Percentiles rank a stretch among this genome's conserved stretches.
These are phyloP conservation scores for Suhomyces tanzawaensis DNA, from an alignment of 805 yeast species.

Conservation along the genomic window DNA sequence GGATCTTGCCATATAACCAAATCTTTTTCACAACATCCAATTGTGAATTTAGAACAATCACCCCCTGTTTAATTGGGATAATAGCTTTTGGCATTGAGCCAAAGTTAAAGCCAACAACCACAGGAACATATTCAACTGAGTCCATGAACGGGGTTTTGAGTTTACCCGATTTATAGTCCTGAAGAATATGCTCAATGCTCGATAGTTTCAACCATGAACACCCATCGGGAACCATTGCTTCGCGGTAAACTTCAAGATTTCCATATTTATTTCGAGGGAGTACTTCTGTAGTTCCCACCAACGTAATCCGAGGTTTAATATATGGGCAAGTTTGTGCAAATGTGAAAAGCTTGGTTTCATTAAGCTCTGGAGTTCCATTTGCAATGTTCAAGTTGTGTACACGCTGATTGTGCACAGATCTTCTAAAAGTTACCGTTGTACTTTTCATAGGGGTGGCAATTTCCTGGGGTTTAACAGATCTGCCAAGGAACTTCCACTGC, in stretches of 20 bases:
- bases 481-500: slow-evolving; percentile 35
- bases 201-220: slow-evolving; percentile 28
- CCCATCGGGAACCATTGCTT: slow-evolving; percentile 28
- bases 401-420: slow-evolving; percentile 22
- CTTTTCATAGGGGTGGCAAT: slow-evolving; percentile 17
- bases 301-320: slow-evolving; percentile 12
- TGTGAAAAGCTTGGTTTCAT: slow-evolving; percentile 21
- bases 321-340: slow-evolving; percentile 30
- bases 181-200: slow-evolving; percentile 19
- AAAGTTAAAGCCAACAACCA: slow-evolving; percentile 30
- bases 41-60: slow-evolving; percentile 20
- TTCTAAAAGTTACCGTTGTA: slow-evolving; percentile 16
- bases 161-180: slow-evolving; percentile 9
- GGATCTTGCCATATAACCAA: slow-evolving; percentile 24
- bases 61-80: slow-evolving; percentile 28
- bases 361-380: slow-evolving; percentile 17
- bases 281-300: slow-evolving; percentile 2
- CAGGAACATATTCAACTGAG: slow-evolving; percentile 26
- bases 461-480: slow-evolving; percentile 24
- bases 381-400: slow-evolving; percentile 16
- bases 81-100: slow-evolving; percentile 21
- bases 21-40: slow-evolving; percentile 17
- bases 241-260: slow-evolving; percentile 28
- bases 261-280: slow-evolving; percentile 32
- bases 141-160: slow-evolving; percentile 4